These are phyloP conservation scores for Schizophyllum amplum DNA, from an alignment of 1,284 basidiomycete genomes.

Conservation along the genomic window DNA sequence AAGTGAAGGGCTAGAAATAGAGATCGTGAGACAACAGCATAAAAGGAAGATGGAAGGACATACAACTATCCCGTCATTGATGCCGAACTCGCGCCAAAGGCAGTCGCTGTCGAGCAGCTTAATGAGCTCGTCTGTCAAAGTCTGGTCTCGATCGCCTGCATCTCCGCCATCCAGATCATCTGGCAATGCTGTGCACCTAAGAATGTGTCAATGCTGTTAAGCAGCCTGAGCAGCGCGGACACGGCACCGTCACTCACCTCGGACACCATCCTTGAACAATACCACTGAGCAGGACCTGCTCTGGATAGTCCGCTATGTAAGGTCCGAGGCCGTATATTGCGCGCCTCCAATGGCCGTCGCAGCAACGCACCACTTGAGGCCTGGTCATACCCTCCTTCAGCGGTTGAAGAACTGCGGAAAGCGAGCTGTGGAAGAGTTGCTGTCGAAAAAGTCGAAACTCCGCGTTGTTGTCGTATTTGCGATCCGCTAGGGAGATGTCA, in stretches of 20 bases:
- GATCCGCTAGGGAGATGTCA: not conserved
- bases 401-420: constrained; percentile 9
- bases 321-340: constrained; percentile 15
- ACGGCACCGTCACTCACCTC: constrained; percentile 5
- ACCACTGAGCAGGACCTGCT: constrained; percentile 14
- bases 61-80: constrained; percentile 11
- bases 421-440: constrained; percentile 14
- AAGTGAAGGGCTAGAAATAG: constrained; percentile 27
- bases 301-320: constrained; percentile 19
- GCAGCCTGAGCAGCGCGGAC: not conserved
- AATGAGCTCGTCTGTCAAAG: constrained; percentile 8
- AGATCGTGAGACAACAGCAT: not conserved
- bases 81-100: constrained; percentile 14
- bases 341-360: constrained; percentile 16
- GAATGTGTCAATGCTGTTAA: not conserved
- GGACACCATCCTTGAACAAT: constrained; percentile 18
- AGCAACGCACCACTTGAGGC: constrained; percentile 12
- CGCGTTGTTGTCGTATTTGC: not conserved
- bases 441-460: constrained; percentile 14
- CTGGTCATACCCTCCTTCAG: constrained; percentile 13
- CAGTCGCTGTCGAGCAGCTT: constrained; percentile 7
- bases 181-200: not conserved
- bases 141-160: constrained; percentile 1
- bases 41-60: not conserved
- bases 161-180: not conserved